Percentiles rank a stretch among this genome's conserved stretches.
phyloP scores from a whole-genome alignment of 441 rosid species.

The Theobroma grandiflorum region DNA sequence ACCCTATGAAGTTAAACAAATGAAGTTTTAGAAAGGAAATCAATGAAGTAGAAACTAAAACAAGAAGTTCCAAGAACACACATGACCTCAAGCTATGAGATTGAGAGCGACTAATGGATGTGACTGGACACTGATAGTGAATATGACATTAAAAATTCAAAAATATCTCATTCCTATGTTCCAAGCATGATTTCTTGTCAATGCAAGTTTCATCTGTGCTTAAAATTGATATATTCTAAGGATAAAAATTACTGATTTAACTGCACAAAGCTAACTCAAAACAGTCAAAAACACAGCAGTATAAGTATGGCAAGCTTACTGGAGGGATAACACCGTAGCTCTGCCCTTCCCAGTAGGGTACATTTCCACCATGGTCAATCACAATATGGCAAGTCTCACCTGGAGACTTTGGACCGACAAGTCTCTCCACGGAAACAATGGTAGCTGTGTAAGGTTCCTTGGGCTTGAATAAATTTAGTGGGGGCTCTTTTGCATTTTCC shows the following conservation, averaged over 20 bases:
- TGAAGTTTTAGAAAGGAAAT: slow-evolving; percentile 8
- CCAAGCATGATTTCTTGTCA: not conserved
- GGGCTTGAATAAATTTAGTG: slow-evolving; percentile 75
- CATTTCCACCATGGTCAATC: slow-evolving; percentile 89
- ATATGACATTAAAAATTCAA: too few relatives aligned
- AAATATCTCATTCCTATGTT: not conserved
- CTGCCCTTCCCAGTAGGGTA: slow-evolving; percentile 99
- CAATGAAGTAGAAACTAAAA: not conserved
- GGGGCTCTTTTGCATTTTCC: slow-evolving; percentile 79
- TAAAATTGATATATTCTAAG: not conserved
- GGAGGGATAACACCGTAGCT: slow-evolving; percentile 98
- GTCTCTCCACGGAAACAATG: slow-evolving; percentile 88
- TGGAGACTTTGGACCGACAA: slow-evolving; percentile 90
- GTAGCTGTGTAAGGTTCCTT: slow-evolving; percentile 94
- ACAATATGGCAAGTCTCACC: slow-evolving; percentile 98
- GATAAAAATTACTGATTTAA: not conserved
- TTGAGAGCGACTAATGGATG: not conserved
- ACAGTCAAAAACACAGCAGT: slow-evolving; percentile 1
- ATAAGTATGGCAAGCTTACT: slow-evolving; percentile 54
- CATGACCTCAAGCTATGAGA: slow-evolving; percentile 6
- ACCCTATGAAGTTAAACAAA: slow-evolving; percentile 54
- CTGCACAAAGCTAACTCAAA: not conserved
- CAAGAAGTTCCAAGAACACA: slow-evolving; percentile 5
- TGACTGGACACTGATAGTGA: not conserved
- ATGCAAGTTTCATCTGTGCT: not conserved